Evolutionary conservation across 768 basidiomycete species (phyloP).

Genomic region (Hygrophoropsis aurantiaca): DNA sequence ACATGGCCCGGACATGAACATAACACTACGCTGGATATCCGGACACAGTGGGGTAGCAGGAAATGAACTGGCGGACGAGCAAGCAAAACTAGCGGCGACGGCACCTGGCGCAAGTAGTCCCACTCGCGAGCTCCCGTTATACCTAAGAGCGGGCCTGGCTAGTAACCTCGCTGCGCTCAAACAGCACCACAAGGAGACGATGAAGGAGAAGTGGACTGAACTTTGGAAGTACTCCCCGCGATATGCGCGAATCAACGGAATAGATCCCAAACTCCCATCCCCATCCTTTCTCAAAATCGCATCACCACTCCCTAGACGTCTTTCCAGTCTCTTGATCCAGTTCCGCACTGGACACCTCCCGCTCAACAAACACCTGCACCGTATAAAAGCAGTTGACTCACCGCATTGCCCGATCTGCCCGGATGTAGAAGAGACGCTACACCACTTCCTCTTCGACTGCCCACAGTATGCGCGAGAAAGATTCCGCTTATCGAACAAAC

Average conservation of each 20-base stretch:
- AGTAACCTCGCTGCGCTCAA: slow-evolving; percentile 1
- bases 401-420: slow-evolving; percentile 28
- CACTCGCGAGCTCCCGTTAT: neutral
- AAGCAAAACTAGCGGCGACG: slow-evolving; percentile 19
- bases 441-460: slow-evolving; percentile 31
- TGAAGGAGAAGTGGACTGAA: neutral
- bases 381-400: slow-evolving; percentile 20
- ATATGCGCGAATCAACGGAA: neutral
- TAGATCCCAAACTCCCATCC: neutral
- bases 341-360: slow-evolving; percentile 31
- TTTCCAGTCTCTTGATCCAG: slow-evolving; percentile 27
- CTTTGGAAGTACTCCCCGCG: slow-evolving; percentile 5
- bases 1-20: neutral
- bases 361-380: slow-evolving; percentile 28
- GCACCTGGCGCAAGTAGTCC: neutral
- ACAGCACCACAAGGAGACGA: neutral
- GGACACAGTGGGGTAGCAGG: slow-evolving; percentile 16
- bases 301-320: slow-evolving; percentile 5
- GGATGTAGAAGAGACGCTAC: slow-evolving; percentile 21
- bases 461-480: slow-evolving; percentile 10
- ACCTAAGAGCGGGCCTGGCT: neutral
- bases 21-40: slow-evolving; percentile 14
- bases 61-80: slow-evolving; percentile 18
- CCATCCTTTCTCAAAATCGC: neutral
- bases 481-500: neutral